Conservation (phyloP, 2,329 filamentous ascomycete species). For the Ascochyta fabae region DNA sequence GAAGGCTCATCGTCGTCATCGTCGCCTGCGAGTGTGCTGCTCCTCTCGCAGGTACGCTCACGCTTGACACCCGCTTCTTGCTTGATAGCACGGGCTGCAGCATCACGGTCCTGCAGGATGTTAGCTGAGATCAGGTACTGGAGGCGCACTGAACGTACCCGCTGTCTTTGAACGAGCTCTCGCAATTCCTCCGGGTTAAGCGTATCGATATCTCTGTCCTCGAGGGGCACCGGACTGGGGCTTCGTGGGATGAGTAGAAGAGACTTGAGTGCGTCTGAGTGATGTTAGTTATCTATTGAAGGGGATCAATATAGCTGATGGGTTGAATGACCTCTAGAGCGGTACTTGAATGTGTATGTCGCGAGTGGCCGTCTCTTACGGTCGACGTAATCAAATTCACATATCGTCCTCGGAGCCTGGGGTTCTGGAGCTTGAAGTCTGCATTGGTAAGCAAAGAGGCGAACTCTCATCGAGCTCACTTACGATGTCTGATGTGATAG, state of each 20-base stretch:
- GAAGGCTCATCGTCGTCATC: constrained; percentile 14
- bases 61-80: constrained; percentile 19
- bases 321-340: constrained; percentile 20
- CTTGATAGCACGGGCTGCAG: constrained; percentile 7
- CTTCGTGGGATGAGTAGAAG: constrained; percentile 41
- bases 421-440: background rate
- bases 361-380: constrained; percentile 14
- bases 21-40: background rate
- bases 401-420: accelerated
- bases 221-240: constrained; percentile 31
- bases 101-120: background rate
- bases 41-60: constrained; percentile 15
- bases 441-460: background rate
- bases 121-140: background rate
- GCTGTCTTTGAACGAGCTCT: constrained; percentile 25
- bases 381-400: background rate
- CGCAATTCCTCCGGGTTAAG: constrained; percentile 25
- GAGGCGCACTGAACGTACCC: constrained; percentile 5
- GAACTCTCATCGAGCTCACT: no score
- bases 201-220: constrained; percentile 21
- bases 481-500: constrained; percentile 25
- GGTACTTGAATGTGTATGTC: constrained; percentile 29
- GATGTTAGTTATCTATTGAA: background rate
- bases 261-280: constrained; percentile 35
- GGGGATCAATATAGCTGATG: background rate